A percentile compares a stretch with the other conserved stretches of the same genome.
phyloP scores from a whole-genome alignment of 345 rosid genomes.

The Tarenaya hassleriana region DNA sequence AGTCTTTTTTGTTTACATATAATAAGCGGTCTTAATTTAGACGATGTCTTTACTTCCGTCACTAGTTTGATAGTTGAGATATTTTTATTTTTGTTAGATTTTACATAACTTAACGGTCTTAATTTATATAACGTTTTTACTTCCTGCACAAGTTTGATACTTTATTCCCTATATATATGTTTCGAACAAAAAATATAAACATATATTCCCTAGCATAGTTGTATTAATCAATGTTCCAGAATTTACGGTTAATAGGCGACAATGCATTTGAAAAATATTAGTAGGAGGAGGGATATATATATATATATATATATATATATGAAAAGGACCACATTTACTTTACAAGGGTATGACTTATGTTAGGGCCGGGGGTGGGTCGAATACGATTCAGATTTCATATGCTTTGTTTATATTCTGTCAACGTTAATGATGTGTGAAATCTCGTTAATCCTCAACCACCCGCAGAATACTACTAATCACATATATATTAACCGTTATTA shows the following conservation, averaged over 20 bases:
- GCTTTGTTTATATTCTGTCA: slow-evolving; percentile 27
- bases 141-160: too few relatives aligned
- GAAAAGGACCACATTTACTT: slow-evolving; percentile 29
- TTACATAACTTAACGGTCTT: too few relatives aligned
- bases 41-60: too few relatives aligned
- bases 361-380: slow-evolving; percentile 36
- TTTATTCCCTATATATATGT: too few relatives aligned
- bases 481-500: slow-evolving; percentile 8
- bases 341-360: slow-evolving; percentile 34
- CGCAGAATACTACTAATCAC: slow-evolving; percentile 15
- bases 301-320: slow-evolving; percentile 14
- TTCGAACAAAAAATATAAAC: too few relatives aligned
- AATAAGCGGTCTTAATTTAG: too few relatives aligned
- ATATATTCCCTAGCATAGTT: too few relatives aligned
- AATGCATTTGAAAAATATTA: slow-evolving; percentile 18
- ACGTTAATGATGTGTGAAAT: slow-evolving; percentile 24
- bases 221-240: slow-evolving; percentile 7
- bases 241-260: slow-evolving; percentile 22
- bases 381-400: slow-evolving; percentile 31
- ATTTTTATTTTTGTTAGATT: too few relatives aligned
- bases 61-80: too few relatives aligned
- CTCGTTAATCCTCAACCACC: slow-evolving; percentile 18
- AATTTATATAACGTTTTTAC: too few relatives aligned
- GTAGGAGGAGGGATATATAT: neutral
- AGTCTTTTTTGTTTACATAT: too few relatives aligned